Conservation (phyloP, 164 flowering plant species). For the Tetracentron sinense region DNA sequence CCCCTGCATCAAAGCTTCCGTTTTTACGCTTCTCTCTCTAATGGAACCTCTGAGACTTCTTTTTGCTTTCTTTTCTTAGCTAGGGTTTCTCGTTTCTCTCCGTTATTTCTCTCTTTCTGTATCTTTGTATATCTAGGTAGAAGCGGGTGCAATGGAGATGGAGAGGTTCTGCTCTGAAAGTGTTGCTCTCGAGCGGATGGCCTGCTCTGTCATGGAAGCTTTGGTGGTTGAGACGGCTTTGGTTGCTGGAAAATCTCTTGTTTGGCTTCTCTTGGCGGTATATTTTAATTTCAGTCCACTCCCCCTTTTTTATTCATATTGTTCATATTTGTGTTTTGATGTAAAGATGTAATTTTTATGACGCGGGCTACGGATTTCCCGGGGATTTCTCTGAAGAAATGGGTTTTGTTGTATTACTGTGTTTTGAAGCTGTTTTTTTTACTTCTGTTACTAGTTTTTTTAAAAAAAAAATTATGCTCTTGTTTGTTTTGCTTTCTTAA, state of each 20-base stretch:
- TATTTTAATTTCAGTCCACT: too few relatives aligned
- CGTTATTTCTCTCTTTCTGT: neutral
- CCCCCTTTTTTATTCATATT: neutral
- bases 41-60: slow-evolving; percentile 8
- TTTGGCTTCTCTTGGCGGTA: slow-evolving; percentile 31
- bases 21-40: neutral
- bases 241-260: slow-evolving; percentile 27
- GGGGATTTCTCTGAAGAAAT: too few relatives aligned
- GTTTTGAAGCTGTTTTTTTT: too few relatives aligned
- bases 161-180: slow-evolving; percentile 4
- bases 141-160: slow-evolving; percentile 22
- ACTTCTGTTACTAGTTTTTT: too few relatives aligned
- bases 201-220: slow-evolving; percentile 17
- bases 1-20: neutral
- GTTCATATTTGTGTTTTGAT: neutral
- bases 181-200: slow-evolving; percentile 17
- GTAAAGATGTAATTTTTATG: neutral
- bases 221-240: slow-evolving; percentile 24
- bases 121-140: neutral
- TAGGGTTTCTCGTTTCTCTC: neutral
- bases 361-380: neutral
- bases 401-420: too few relatives aligned
- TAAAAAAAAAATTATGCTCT: too few relatives aligned
- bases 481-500: too few relatives aligned
- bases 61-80: neutral